Base-by-base conservation (phyloP, 2,329 filamentous ascomycete species). In the Tolypocladium tundrense region DNA sequence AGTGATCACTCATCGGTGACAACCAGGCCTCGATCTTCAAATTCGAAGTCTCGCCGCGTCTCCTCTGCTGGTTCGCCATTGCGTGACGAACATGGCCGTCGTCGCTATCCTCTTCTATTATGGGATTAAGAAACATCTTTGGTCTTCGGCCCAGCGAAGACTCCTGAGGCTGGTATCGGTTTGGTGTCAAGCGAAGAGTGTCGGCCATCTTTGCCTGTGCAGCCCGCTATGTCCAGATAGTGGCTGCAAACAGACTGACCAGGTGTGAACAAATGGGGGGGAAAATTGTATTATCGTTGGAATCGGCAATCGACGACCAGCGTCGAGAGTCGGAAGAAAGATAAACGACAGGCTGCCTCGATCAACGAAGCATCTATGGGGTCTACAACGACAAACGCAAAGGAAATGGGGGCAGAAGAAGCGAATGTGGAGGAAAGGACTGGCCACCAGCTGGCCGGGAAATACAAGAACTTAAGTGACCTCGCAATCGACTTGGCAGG, bases 1-100 rank as follows among this genome's bases (percentile, higher is more conserved):
- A 90, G 69, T 90, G 80, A 64, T 83, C 81, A 69, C 79, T 83
- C 70, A 78, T 72, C 50, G 82, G 82, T 50, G 81, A 82, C 50
- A 84, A 69, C 82, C 82, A 85, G 61, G 80, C 77, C 62, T 80
- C 75, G 62, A 83, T 79, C 68, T 79, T 81, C 59, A 82, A 72
- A 60, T 76, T 72, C 45, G 77, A 73, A 48, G 65, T 59, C 56
- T 70, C 68, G 39, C 60, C 63, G 39, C 68, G 68, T 54, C 66
- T 66, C 55, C 62, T 58, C 55, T 65, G 65, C 54, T 65, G 64
- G 43, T 60, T 58, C 58, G 59, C 59, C 35, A 52, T 58, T 53
- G 55, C 56, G 19, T 61, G 60, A 48, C 64, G 66, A 54, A 53
- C 60, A 53, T 67, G 66, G 35, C 67, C 66, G 63, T 75, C 72